A percentile compares a stretch with the other conserved stretches of the same genome.
Evolutionary conservation across 371 early-diverging fungal species (phyloP).

Genomic region (Massospora cicadina): DNA sequence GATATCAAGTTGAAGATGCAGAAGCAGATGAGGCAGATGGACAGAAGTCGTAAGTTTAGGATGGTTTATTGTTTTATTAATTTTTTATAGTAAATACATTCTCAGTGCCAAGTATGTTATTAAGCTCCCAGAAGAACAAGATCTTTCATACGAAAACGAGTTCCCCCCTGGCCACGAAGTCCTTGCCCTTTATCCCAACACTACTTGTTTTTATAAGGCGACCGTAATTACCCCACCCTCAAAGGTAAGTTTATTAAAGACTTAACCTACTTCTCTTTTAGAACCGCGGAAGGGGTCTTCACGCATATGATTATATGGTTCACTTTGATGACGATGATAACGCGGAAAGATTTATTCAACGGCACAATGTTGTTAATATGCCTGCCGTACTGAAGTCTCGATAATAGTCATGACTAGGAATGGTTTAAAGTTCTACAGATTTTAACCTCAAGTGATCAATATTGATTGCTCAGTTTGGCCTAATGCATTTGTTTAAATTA

Average conservation of each 20-base stretch:
- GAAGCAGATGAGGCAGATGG: slow-evolving; percentile 46
- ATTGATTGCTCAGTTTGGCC: too few relatives aligned
- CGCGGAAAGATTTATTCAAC: slow-evolving; percentile 5
- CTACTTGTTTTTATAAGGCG: slow-evolving; percentile 74
- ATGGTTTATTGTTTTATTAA: slow-evolving; percentile 1
- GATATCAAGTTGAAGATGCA: slow-evolving; percentile 54
- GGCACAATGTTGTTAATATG: slow-evolving; percentile 1
- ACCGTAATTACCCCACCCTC: slow-evolving; percentile 44
- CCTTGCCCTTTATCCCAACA: slow-evolving; percentile 65
- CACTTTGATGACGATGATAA: slow-evolving; percentile 10
- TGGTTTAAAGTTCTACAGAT: too few relatives aligned
- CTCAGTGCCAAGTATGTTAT: slow-evolving; percentile 39
- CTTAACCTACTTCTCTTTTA: not conserved
- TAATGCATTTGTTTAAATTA: too few relatives aligned
- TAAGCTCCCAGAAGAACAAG: slow-evolving; percentile 31
- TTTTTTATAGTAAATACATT: slow-evolving; percentile 29
- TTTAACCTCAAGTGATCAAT: too few relatives aligned
- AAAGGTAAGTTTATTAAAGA: slow-evolving; percentile 26
- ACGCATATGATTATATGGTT: slow-evolving; percentile 8
- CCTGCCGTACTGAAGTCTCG: not conserved
- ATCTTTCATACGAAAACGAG: slow-evolving; percentile 24
- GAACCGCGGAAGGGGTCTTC: slow-evolving; percentile 5
- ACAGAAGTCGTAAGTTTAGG: slow-evolving; percentile 29
- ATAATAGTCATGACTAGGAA: too few relatives aligned
- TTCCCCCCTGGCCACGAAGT: slow-evolving; percentile 44